These are phyloP conservation scores for Elongisporangium undulatum DNA, from an alignment of 352 stramenopile species.

Conservation along the genomic window DNA sequence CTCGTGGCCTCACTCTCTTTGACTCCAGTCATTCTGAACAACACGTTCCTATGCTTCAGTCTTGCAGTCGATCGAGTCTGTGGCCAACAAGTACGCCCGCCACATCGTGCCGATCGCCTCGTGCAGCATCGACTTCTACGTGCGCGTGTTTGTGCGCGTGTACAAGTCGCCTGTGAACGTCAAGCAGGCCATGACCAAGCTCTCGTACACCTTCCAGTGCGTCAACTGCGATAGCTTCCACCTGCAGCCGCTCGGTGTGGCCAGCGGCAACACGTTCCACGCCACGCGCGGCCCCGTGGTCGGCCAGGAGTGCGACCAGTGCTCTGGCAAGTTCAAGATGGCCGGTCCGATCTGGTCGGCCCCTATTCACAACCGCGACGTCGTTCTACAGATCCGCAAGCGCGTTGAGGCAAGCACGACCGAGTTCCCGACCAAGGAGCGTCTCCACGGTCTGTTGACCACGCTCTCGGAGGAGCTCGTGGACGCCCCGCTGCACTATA, in stretches of 20 bases:
- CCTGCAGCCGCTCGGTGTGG: constrained; percentile 90
- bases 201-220: constrained; percentile 88
- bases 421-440: constrained; percentile 90
- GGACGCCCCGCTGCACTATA: constrained; percentile 97
- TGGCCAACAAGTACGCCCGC: constrained; percentile 94
- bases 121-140: constrained; percentile 99
- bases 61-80: constrained; percentile 93
- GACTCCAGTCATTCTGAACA: not conserved
- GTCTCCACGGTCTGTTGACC: constrained; percentile 94
- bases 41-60: constrained; percentile 60
- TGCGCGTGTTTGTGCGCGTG: constrained; percentile 99
- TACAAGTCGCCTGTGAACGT: constrained; percentile 95
- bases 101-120: constrained; percentile 97
- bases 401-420: constrained; percentile 70
- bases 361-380: constrained; percentile 93
- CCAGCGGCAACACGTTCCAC: constrained; percentile 83
- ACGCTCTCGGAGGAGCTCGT: constrained; percentile 94
- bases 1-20: not conserved
- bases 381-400: constrained; percentile 81
- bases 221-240: constrained; percentile 98
- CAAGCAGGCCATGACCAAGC: constrained; percentile 91
- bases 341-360: constrained; percentile 97
- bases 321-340: constrained; percentile 85
- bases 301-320: constrained; percentile 73
- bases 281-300: constrained; percentile 72